A percentile compares a stretch with the other conserved stretches of the same genome.
Evolutionary conservation across 257 asterid genomes (phyloP).

Genomic region (Nicotiana sylvestris): DNA sequence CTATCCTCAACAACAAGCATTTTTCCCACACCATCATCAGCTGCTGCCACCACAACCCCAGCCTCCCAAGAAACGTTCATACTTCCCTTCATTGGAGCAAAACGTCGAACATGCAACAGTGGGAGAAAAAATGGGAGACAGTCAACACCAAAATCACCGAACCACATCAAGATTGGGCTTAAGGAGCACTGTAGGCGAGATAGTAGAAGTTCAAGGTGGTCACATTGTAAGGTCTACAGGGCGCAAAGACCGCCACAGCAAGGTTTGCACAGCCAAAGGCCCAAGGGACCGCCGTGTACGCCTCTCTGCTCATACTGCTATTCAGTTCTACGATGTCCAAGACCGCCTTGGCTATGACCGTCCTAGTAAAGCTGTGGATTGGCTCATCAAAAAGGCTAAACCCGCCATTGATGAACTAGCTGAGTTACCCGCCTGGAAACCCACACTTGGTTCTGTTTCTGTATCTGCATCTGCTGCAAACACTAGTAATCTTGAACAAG

Average conservation of each 20-base stretch:
- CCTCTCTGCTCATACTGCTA: conserved; percentile 97
- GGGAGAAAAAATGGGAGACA: conserved; percentile 55
- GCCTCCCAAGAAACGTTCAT: conserved; percentile 48
- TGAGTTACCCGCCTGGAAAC: conserved; percentile 94
- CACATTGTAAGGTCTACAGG: conserved; percentile 97
- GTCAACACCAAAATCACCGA: conserved; percentile 23
- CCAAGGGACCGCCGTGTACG: conserved; percentile 97
- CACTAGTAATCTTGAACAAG: conserved; percentile 20
- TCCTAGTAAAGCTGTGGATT: conserved; percentile 99
- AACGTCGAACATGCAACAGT: conserved; percentile 63
- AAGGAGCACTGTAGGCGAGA: conserved; percentile 52
- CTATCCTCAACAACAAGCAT: conserved; percentile 24
- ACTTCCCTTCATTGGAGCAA: conserved; percentile 38
- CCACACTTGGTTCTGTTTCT: conserved; percentile 33
- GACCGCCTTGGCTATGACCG: conserved; percentile 99
- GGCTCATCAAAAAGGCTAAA: conserved; percentile 91
- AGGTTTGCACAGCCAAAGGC: conserved; percentile 98
- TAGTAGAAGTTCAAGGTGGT: conserved; percentile 95
- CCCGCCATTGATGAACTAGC: conserved; percentile 91
- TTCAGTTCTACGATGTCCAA: conserved; percentile 95
- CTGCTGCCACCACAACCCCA: conserved; percentile 25
- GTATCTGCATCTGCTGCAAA: conserved; percentile 13
- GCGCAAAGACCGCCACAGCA: conserved; percentile 96
- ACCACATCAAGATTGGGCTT: conserved; percentile 46
- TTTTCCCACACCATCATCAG: conserved; percentile 28